Base-by-base conservation (phyloP, 2,329 filamentous ascomycete genomes). In the Whalleya microplaca region DNA sequence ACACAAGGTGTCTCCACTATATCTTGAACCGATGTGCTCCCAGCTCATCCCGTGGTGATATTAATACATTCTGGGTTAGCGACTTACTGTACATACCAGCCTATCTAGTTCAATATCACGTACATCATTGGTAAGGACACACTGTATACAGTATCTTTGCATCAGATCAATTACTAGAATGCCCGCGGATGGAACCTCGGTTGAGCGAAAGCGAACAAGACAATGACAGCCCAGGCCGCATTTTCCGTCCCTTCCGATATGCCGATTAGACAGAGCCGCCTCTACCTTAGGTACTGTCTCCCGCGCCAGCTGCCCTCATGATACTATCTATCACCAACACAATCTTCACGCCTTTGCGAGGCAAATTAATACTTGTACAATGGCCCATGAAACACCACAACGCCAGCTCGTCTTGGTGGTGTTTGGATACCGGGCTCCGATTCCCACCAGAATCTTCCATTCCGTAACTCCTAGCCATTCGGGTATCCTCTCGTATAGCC, bases 401-500 rank as follows among this genome's bases (percentile, higher is more conserved):
- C 48, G 50, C 60, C 53, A 45, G n/a, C 54, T 45, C 47, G 40
- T 40, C 40, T 37, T 58, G 42, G 44, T 21, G n/a, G 40, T 32
- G 41, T 45, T 41, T 32, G 41, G 23, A n/a, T 37, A 37, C 6
- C 10, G 3, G 32, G 14, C 40, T 21, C 27, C 29, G 19, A 32
- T 27, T 44, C 41, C 54, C 41, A 19, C 20, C 43, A 45, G 50
- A 49, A 32, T 47, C 51, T 58, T 61, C 45, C 50, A 56, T 51
- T 51, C 62, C 53, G 41, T 44, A 59, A 64, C 62, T 57, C 59
- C 59, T 44, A 32, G 40, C 45, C 44, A 42, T 44, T 53, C 46
- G 45, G 23, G 37, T 47, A 53, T 53, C 44, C 52, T 43, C 51
- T 42, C 41, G 45, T 43, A 51, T 32, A 27, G 19, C 21, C 29